phyloP scores from a whole-genome alignment of 306 rosid species.

The Albizia julibrissin region DNA sequence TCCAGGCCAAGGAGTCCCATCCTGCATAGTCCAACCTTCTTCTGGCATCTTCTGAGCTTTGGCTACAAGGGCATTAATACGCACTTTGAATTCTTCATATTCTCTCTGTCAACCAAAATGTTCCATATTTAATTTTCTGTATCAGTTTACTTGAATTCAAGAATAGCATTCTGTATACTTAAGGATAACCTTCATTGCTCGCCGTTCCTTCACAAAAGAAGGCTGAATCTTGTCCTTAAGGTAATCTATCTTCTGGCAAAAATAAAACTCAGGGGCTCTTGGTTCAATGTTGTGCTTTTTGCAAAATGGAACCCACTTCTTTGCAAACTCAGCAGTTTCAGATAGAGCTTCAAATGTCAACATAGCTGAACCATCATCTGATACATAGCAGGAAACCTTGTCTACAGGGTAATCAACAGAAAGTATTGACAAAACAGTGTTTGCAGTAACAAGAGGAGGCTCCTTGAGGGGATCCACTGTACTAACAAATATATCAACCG shows the following conservation, averaged over 20 bases:
- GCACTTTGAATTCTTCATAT: slow-evolving; percentile 94
- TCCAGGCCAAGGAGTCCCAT: slow-evolving; percentile 99
- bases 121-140: slow-evolving; percentile 17
- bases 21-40: slow-evolving; percentile 99
- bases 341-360: slow-evolving; percentile 94
- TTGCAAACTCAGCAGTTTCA: slow-evolving; percentile 98
- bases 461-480: slow-evolving; percentile 99
- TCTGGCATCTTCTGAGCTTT: slow-evolving; percentile 98
- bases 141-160: neutral
- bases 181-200: slow-evolving; percentile 86
- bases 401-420: slow-evolving; percentile 99
- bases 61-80: slow-evolving; percentile 90
- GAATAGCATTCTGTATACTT: neutral
- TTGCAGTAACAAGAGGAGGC: slow-evolving; percentile 95
- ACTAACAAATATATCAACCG: slow-evolving; percentile 92
- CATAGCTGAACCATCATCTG: slow-evolving; percentile 99
- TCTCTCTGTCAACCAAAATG: slow-evolving; percentile 71
- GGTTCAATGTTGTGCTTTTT: slow-evolving; percentile 95
- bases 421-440: slow-evolving; percentile 98
- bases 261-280: slow-evolving; percentile 97
- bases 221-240: slow-evolving; percentile 97
- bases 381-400: slow-evolving; percentile 98
- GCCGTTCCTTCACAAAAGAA: slow-evolving; percentile 94
- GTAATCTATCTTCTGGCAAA: slow-evolving; percentile 95
- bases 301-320: slow-evolving; percentile 98